A percentile compares a stretch with the other conserved stretches of the same genome.
phyloP scores from a whole-genome alignment of 1,284 basidiomycete species.

The Gomphus bonarii region DNA sequence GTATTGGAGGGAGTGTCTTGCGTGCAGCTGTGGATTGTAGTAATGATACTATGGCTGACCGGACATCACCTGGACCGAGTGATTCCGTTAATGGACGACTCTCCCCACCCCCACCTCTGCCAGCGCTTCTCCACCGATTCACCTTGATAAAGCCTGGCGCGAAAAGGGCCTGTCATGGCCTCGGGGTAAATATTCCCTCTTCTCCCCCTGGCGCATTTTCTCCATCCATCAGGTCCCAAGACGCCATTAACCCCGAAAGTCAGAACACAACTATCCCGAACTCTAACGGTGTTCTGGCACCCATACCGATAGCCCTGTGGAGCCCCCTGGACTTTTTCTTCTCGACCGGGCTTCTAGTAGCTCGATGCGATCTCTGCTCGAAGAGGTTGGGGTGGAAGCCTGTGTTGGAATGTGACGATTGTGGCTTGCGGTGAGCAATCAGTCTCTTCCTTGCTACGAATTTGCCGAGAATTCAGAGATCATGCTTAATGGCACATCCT shows the following conservation, averaged over 20 bases:
- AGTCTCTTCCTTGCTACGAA: neutral
- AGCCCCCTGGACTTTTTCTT: slow-evolving; percentile 72
- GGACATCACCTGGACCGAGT: neutral
- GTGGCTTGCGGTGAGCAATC: slow-evolving; percentile 46
- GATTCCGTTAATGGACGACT: neutral
- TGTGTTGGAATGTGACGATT: slow-evolving; percentile 83
- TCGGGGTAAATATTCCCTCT: neutral
- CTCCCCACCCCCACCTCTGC: slow-evolving; percentile 6
- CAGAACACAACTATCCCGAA: neutral
- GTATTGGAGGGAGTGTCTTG: neutral
- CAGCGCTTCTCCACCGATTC: slow-evolving; percentile 69
- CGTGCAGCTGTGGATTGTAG: neutral
- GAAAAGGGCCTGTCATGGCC: slow-evolving; percentile 30
- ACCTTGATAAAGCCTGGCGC: slow-evolving; percentile 71
- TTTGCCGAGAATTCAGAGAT: no score
- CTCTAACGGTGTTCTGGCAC: slow-evolving; percentile 17
- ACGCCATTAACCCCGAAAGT: neutral
- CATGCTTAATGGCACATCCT: slow-evolving; percentile 2
- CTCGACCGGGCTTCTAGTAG: slow-evolving; percentile 47
- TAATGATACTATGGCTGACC: neutral
- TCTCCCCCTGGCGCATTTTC: neutral
- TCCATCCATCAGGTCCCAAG: neutral
- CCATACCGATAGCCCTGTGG: slow-evolving; percentile 27
- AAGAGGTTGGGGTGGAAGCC: slow-evolving; percentile 82
- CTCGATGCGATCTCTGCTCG: slow-evolving; percentile 73